phyloP scores from a whole-genome alignment of 2,329 filamentous ascomycete genomes.

The Fonsecaea nubica region DNA sequence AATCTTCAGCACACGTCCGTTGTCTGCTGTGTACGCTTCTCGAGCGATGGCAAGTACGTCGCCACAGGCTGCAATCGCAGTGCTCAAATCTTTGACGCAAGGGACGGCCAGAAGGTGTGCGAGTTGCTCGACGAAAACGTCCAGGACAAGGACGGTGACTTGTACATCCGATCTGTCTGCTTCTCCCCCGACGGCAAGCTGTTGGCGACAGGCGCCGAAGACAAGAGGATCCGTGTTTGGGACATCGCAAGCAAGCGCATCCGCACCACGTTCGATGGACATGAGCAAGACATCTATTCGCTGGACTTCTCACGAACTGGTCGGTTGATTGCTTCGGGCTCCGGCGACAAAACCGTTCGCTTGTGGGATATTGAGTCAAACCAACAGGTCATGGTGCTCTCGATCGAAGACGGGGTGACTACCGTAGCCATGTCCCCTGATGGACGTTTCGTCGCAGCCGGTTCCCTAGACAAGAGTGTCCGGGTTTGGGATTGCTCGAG shows the following conservation, averaged over 20 bases:
- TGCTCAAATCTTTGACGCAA: constrained; percentile 98
- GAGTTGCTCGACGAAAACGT: constrained; percentile 87
- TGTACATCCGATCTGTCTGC: constrained; percentile 97
- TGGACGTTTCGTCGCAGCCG: constrained; percentile 90
- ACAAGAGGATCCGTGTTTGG: constrained; percentile 97
- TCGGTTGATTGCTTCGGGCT: constrained; percentile 91
- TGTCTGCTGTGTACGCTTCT: constrained; percentile 97
- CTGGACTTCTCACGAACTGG: constrained; percentile 94
- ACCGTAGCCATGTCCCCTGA: constrained; percentile 97
- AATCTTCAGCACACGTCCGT: constrained; percentile 93
- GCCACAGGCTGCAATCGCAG: constrained; percentile 97
- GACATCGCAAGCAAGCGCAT: constrained; percentile 85
- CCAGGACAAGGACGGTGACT: constrained; percentile 79
- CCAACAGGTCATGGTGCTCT: constrained; percentile 80
- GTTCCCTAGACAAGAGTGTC: constrained; percentile 96
- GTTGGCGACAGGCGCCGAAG: constrained; percentile 93
- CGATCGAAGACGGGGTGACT: constrained; percentile 95
- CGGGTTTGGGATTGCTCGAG: constrained; percentile 92
- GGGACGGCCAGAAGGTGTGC: constrained; percentile 83
- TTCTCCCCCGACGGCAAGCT: constrained; percentile 97
- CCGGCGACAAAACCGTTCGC: constrained; percentile 90
- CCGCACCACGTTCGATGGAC: constrained; percentile 90
- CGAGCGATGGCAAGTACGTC: constrained; percentile 91
- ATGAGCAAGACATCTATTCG: constrained; percentile 98
- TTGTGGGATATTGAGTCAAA: constrained; percentile 94